Percentiles rank a stretch among this genome's conserved stretches.
phyloP scores from a whole-genome alignment of 2,329 filamentous ascomycete genomes.

The Ophiostoma sp. region DNA sequence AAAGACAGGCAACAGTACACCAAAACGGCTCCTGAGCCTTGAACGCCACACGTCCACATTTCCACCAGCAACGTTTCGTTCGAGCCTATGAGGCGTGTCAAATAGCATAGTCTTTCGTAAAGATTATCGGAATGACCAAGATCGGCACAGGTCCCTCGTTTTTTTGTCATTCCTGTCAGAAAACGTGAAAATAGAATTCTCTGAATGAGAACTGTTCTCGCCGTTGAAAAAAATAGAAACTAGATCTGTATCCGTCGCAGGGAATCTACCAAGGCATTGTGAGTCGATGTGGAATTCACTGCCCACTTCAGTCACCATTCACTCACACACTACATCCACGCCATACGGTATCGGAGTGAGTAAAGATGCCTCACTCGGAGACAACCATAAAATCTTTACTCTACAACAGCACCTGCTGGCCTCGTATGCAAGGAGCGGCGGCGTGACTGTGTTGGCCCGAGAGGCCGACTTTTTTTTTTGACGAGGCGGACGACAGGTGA shows the following conservation, averaged over 20 bases:
- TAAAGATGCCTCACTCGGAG: neutral
- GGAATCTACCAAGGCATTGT: neutral
- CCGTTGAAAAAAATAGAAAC: neutral
- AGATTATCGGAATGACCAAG: neutral
- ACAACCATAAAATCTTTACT: neutral
- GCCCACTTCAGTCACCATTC: neutral
- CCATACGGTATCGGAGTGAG: neutral
- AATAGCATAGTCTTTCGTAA: neutral
- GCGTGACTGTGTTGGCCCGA: neutral
- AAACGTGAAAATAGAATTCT: neutral
- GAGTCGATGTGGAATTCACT: neutral
- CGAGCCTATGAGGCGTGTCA: neutral
- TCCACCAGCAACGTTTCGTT: neutral
- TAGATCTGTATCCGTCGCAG: neutral
- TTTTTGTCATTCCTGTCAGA: neutral
- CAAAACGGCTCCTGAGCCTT: neutral
- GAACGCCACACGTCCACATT: neutral
- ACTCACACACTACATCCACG: neutral
- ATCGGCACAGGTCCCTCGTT: neutral
- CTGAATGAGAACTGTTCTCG: neutral
- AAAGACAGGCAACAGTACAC: neutral
- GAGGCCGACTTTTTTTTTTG: neutral
- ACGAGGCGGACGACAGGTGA: neutral
- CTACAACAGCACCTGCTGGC: neutral
- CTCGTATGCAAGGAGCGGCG: conserved; percentile 5